A percentile compares a stretch with the other conserved stretches of the same genome.
Conservation (phyloP, 148 eudicot species). For the Amaranthus hypochondriacus region DNA sequence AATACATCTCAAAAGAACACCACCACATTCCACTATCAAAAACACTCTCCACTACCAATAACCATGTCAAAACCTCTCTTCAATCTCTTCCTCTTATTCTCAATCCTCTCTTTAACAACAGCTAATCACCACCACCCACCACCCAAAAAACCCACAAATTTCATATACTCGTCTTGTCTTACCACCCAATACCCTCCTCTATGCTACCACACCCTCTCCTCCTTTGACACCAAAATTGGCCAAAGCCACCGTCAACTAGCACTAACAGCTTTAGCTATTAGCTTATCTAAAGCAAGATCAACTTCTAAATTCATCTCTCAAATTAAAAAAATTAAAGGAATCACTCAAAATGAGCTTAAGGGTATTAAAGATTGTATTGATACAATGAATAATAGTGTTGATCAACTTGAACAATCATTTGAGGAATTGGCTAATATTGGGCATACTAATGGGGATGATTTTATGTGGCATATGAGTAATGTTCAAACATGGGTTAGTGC, state of each 20-base stretch:
- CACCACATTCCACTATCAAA: neutral
- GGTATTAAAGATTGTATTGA: conserved; percentile 58
- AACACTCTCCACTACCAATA: neutral
- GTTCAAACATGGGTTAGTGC: conserved; percentile 71
- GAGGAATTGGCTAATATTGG: conserved; percentile 41
- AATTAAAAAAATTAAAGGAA: conserved; percentile 20
- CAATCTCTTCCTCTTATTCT: neutral
- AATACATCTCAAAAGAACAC: neutral
- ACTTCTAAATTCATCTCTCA: conserved; percentile 32
- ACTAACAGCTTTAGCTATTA: conserved; percentile 47
- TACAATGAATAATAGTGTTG: conserved; percentile 43
- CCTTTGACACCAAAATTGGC: conserved; percentile 36
- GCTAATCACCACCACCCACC: conserved; percentile 5
- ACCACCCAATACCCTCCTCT: conserved; percentile 58
- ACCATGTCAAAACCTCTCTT: conserved; percentile 17
- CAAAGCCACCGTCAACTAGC: conserved; percentile 42
- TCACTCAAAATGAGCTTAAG: conserved; percentile 37
- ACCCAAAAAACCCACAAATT: conserved; percentile 21
- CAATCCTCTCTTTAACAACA: conserved; percentile 5
- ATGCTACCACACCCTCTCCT: conserved; percentile 51
- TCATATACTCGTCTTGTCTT: conserved; percentile 55
- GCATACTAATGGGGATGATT: conserved; percentile 30
- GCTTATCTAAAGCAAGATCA: conserved; percentile 39
- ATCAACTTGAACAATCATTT: conserved; percentile 47
- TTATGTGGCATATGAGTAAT: conserved; percentile 54